These are phyloP conservation scores for Alopecurus myosuroides DNA, from an alignment of 176 grass and related monocot species.

Conservation along the genomic window DNA sequence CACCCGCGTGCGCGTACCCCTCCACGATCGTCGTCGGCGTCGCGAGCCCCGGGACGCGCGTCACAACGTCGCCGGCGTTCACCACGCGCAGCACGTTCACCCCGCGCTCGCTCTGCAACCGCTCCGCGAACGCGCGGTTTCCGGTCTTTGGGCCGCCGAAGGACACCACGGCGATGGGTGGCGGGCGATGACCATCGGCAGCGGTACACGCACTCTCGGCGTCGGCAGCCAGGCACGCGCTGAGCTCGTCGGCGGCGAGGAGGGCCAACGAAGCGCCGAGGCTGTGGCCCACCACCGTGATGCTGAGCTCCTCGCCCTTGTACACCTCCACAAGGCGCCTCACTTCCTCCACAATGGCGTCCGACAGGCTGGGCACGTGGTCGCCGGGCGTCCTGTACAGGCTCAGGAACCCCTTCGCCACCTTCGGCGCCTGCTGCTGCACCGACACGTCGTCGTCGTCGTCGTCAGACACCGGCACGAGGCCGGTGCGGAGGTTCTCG, in stretches of 20 bases:
- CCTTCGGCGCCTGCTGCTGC: constrained; percentile 31
- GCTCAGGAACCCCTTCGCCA: constrained; percentile 62
- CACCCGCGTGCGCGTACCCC: constrained; percentile 44
- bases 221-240: constrained; percentile 12
- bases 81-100: constrained; percentile 69
- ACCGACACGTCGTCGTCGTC: background rate
- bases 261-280: constrained; percentile 62
- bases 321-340: constrained; percentile 39
- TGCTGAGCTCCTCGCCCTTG: constrained; percentile 71
- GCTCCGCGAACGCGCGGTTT: constrained; percentile 48
- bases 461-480: constrained; percentile 31
- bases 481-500: constrained; percentile 62
- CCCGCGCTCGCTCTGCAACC: constrained; percentile 1
- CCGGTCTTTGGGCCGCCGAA: constrained; percentile 65
- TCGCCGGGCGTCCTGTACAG: constrained; percentile 64
- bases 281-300: constrained; percentile 75
- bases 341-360: constrained; percentile 47
- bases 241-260: constrained; percentile 72
- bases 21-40: constrained; percentile 9
- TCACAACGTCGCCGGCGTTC: constrained; percentile 75
- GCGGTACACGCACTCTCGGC: background rate
- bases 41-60: constrained; percentile 37
- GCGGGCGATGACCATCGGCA: background rate
- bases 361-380: constrained; percentile 46
- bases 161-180: constrained; percentile 59